Conservation (phyloP, 352 stramenopile genomes). For the Thalassiosira mediterranea region DNA sequence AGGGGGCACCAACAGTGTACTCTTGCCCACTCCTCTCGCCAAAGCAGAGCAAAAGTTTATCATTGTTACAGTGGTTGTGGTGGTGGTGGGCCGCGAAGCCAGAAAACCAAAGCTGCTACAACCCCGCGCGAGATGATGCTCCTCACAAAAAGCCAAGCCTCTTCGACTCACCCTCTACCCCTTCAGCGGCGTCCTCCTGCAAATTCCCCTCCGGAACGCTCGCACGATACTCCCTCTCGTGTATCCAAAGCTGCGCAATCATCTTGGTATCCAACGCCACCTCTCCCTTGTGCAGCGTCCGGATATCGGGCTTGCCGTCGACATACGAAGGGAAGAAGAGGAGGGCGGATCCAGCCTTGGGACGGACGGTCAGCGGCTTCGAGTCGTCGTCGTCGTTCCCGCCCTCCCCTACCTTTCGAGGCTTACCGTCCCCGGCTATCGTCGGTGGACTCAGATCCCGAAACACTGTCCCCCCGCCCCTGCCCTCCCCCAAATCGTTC, state of each 20-base stretch:
- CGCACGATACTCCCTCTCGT: slow-evolving; percentile 62
- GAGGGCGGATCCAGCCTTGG: slow-evolving; percentile 56
- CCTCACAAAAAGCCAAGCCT: slow-evolving; percentile 30
- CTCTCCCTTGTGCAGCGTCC: slow-evolving; percentile 74
- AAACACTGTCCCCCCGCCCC: slow-evolving; percentile 69
- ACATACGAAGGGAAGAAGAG: slow-evolving; percentile 71
- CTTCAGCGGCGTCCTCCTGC: slow-evolving; percentile 37
- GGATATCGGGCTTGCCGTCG: slow-evolving; percentile 61
- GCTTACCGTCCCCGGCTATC: neutral
- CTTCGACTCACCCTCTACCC: slow-evolving; percentile 15
- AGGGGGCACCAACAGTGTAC: too few species aligned
- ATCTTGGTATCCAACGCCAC: slow-evolving; percentile 63
- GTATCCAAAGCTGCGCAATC: slow-evolving; percentile 79
- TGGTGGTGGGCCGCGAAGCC: too few species aligned
- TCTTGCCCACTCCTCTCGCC: too few species aligned
- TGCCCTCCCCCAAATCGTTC: slow-evolving; percentile 46
- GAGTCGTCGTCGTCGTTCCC: neutral
- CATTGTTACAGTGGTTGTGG: too few species aligned
- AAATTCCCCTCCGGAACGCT: slow-evolving; percentile 61
- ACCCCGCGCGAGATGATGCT: too few species aligned
- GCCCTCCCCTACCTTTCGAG: neutral
- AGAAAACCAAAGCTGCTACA: too few species aligned
- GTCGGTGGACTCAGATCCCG: slow-evolving; percentile 49
- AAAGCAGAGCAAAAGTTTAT: too few species aligned
- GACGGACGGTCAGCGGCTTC: slow-evolving; percentile 53